phyloP scores from a whole-genome alignment of 768 basidiomycete species.

The Hydnomerulius pinastri region DNA sequence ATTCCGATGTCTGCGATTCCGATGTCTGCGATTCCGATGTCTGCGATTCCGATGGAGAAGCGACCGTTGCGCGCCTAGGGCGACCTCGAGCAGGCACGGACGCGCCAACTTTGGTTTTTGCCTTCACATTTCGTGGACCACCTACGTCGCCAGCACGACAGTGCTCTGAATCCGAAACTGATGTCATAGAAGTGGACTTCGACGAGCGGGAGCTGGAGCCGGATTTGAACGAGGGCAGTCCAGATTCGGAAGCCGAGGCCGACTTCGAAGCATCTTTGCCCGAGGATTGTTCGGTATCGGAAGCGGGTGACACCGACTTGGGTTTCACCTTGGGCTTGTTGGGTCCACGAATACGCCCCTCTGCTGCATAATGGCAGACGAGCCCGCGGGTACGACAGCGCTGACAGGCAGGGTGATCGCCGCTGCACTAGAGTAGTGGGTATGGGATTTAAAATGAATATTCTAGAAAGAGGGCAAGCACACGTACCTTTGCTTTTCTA shows the following conservation, averaged over 20 bases:
- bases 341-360: conserved; percentile 62
- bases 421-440: conserved; percentile 56
- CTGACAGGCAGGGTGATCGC: conserved; percentile 68
- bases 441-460: neutral
- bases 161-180: neutral
- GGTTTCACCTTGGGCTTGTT: conserved; percentile 50
- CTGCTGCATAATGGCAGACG: conserved; percentile 65
- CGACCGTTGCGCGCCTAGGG: neutral
- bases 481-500: conserved; percentile 70
- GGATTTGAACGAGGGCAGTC: no score
- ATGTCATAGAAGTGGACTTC: neutral
- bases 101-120: neutral
- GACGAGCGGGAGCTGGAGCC: neutral
- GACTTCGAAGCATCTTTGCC: neutral
- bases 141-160: neutral
- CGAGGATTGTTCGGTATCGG: neutral
- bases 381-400: conserved; percentile 62
- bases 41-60: neutral
- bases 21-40: neutral
- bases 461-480: neutral
- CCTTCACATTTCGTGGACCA: neutral
- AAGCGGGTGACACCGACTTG: neutral
- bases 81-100: neutral
- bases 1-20: no score
- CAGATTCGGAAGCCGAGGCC: neutral